Percentiles rank a stretch among this genome's conserved stretches.
phyloP scores from a whole-genome alignment of 2,329 filamentous ascomycete species.

The Ophiobolus disseminans region DNA sequence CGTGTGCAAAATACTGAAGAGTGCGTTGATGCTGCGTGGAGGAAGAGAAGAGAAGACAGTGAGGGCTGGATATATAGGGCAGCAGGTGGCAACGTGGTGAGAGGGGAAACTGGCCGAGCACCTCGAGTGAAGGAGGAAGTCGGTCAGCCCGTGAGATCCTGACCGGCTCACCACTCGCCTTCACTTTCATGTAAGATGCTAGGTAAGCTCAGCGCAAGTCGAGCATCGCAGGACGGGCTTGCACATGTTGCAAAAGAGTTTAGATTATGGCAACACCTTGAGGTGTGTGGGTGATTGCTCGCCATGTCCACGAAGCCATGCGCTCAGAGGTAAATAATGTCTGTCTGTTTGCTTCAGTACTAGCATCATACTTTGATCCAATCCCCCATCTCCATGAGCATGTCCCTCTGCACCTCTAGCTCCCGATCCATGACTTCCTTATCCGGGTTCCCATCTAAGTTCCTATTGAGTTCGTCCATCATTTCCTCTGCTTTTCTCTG shows the following conservation, averaged over 20 bases:
- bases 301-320: too few relatives aligned
- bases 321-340: too few relatives aligned
- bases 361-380: constrained; percentile 18
- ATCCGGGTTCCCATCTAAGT: constrained; percentile 27
- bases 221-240: too few relatives aligned
- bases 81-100: neutral
- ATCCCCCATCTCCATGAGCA: constrained; percentile 41
- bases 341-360: too few relatives aligned
- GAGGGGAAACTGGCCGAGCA: constrained; percentile 9
- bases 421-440: constrained; percentile 29
- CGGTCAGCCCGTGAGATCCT: neutral
- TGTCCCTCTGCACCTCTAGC: constrained; percentile 35
- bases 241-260: too few relatives aligned
- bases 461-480: constrained; percentile 27
- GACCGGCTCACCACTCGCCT: too few relatives aligned
- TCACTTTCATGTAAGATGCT: too few relatives aligned
- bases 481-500: constrained; percentile 47
- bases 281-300: too few relatives aligned
- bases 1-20: too few relatives aligned
- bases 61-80: neutral
- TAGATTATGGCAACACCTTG: too few relatives aligned
- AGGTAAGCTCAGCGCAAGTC: too few relatives aligned
- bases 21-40: too few relatives aligned
- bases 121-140: constrained; percentile 11
- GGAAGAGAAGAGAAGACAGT: neutral